Conservation (phyloP, 257 asterid genomes). For the Thymus quinquecostatus region DNA sequence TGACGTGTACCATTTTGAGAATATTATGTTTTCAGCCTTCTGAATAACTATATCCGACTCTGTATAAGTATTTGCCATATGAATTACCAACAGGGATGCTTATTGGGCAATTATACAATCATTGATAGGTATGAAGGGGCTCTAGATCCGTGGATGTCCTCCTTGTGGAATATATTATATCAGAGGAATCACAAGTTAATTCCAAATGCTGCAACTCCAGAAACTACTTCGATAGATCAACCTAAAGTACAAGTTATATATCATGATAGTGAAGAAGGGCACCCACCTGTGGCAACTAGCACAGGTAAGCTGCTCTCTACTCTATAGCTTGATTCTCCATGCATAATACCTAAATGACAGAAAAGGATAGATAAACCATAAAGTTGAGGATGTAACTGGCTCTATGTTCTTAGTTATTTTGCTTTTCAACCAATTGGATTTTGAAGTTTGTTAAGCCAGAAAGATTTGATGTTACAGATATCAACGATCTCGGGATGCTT, state of each 20-base stretch:
- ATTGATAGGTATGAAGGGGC: conserved; percentile 89
- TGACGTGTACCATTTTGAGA: conserved; percentile 11
- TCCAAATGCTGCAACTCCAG: conserved; percentile 58
- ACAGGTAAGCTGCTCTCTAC: conserved; percentile 42
- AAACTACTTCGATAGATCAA: conserved; percentile 57
- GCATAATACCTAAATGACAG: conserved; percentile 13
- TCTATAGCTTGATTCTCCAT: background rate
- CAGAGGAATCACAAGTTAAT: conserved; percentile 54
- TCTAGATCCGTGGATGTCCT: conserved; percentile 91
- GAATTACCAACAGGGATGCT: conserved; percentile 19
- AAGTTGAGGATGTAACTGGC: conserved; percentile 5
- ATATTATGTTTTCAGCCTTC: conserved; percentile 21
- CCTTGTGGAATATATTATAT: conserved; percentile 73
- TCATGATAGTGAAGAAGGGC: conserved; percentile 52
- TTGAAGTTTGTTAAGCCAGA: conserved; percentile 20
- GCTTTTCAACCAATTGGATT: conserved; percentile 2
- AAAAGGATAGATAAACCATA: background rate
- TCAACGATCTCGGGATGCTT: conserved; percentile 60
- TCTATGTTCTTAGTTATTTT: conserved; percentile 24
- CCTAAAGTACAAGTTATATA: conserved; percentile 69
- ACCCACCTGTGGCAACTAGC: conserved; percentile 45
- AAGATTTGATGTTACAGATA: conserved; percentile 53
- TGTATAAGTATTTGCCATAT: conserved; percentile 10
- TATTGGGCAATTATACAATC: conserved; percentile 22
- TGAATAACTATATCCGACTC: background rate